phyloP scores from a whole-genome alignment of 345 rosid species.

The Salix viminalis region DNA sequence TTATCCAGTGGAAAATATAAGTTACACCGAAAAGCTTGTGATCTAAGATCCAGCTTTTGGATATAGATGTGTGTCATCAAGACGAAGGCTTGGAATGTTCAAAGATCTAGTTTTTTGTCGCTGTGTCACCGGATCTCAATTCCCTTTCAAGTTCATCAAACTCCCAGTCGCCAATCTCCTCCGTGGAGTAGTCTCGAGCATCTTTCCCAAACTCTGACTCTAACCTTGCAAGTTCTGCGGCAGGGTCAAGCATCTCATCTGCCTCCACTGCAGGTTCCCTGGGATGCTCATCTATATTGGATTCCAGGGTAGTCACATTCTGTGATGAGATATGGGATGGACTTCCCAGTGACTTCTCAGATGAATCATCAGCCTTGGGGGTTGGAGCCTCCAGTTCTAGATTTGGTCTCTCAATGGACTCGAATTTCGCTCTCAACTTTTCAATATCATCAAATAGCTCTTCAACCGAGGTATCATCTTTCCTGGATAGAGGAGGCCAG shows the following conservation, averaged over 20 bases:
- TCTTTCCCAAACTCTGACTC: constrained; percentile 91
- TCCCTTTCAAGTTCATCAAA: constrained; percentile 95
- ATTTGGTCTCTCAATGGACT: constrained; percentile 76
- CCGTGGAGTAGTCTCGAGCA: constrained; percentile 60
- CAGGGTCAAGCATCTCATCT: constrained; percentile 47
- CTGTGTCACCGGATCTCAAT: constrained; percentile 45
- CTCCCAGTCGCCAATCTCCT: constrained; percentile 93
- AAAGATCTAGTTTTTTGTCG: constrained; percentile 4
- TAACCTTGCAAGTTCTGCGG: constrained; percentile 81
- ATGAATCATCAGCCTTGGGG: constrained; percentile 33
- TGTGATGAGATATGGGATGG: constrained; percentile 15
- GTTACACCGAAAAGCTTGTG: constrained; percentile 26
- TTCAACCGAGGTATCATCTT: constrained; percentile 52
- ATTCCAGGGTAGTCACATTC: constrained; percentile 21
- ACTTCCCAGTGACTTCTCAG: constrained; percentile 26
- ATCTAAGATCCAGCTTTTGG: constrained; percentile 29
- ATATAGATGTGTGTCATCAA: constrained; percentile 2
- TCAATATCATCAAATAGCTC: constrained; percentile 77
- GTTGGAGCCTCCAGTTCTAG: constrained; percentile 67
- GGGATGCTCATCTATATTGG: constrained; percentile 27
- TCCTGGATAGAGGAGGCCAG: constrained; percentile 41
- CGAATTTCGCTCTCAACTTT: constrained; percentile 65
- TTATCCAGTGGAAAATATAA: constrained; percentile 15
- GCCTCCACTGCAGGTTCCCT: constrained; percentile 28
- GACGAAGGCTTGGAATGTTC: constrained; percentile 1